Percentiles rank a stretch among this genome's conserved stretches.
Conservation (phyloP, 2,329 filamentous ascomycete genomes). For the Orbilia quercus region DNA sequence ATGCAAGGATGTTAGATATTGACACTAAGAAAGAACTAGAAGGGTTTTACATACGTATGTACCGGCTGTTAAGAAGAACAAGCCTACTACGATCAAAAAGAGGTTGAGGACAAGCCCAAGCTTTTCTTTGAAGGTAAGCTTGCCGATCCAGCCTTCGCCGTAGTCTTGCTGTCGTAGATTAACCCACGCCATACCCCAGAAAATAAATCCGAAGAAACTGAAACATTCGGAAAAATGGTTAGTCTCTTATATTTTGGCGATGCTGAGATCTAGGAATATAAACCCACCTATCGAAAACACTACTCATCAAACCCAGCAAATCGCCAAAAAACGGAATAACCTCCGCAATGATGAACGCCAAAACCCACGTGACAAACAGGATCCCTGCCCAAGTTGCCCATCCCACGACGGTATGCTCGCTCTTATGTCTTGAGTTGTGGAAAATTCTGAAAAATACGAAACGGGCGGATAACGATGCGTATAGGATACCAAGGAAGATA, state of each 20-base stretch:
- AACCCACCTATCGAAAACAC: slow-evolving; percentile 41
- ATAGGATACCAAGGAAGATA: slow-evolving; percentile 89
- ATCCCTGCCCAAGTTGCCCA: slow-evolving; percentile 84
- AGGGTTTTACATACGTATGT: slow-evolving; percentile 75
- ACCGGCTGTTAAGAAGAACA: slow-evolving; percentile 83
- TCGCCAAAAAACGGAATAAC: slow-evolving; percentile 94
- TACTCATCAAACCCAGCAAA: slow-evolving; percentile 68
- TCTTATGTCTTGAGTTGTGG: slow-evolving; percentile 80
- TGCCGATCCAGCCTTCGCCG: slow-evolving; percentile 58
- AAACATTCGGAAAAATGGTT: slow-evolving; percentile 78
- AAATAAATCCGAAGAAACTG: slow-evolving; percentile 95
- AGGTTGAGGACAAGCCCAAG: slow-evolving; percentile 75
- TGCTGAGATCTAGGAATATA: background rate
- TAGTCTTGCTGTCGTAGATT: slow-evolving; percentile 72
- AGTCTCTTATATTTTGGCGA: background rate
- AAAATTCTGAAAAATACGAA: slow-evolving; percentile 94
- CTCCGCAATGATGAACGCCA: slow-evolving; percentile 91
- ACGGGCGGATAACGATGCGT: slow-evolving; percentile 87
- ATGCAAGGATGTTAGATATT: background rate
- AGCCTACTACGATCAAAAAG: slow-evolving; percentile 76
- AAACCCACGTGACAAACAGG: slow-evolving; percentile 78
- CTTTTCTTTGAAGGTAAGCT: slow-evolving; percentile 63
- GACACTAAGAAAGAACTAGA: slow-evolving; percentile 61
- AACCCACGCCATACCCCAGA: slow-evolving; percentile 86
- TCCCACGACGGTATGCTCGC: slow-evolving; percentile 80